Conservation (phyloP, 257 asterid species). For the Solanum acaule region DNA sequence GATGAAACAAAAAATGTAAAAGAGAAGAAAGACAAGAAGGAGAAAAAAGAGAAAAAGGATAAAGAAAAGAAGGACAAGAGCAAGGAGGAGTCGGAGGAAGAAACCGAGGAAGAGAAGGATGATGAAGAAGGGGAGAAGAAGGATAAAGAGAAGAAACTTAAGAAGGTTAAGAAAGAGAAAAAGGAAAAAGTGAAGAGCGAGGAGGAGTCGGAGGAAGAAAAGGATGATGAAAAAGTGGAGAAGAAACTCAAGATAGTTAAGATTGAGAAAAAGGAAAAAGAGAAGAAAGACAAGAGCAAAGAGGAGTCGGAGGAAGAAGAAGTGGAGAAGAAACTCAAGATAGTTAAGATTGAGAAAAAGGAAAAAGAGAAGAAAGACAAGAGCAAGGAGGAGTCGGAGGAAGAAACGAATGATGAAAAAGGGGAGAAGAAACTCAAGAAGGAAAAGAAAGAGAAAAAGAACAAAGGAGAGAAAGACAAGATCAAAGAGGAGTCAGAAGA, state of each 20-base stretch:
- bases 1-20: not conserved
- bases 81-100: not conserved
- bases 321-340: not conserved
- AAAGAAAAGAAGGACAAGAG: conserved; percentile 1
- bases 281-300: not conserved
- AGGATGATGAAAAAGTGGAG: not conserved
- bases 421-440: not conserved
- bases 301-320: not conserved
- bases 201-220: not conserved
- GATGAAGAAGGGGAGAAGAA: not conserved
- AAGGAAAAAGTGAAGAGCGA: not conserved
- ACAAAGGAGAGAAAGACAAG: not conserved
- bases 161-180: conserved; percentile 2
- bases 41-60: not conserved
- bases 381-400: not conserved
- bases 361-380: not conserved
- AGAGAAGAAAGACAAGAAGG: not conserved
- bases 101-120: conserved; percentile 4
- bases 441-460: not conserved
- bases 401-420: not conserved
- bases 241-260: not conserved
- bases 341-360: not conserved
- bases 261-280: not conserved
- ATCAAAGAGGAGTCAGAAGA: not conserved
- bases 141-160: not conserved